Conservation (phyloP, 345 rosid species). For the Capsella bursapastoris region DNA sequence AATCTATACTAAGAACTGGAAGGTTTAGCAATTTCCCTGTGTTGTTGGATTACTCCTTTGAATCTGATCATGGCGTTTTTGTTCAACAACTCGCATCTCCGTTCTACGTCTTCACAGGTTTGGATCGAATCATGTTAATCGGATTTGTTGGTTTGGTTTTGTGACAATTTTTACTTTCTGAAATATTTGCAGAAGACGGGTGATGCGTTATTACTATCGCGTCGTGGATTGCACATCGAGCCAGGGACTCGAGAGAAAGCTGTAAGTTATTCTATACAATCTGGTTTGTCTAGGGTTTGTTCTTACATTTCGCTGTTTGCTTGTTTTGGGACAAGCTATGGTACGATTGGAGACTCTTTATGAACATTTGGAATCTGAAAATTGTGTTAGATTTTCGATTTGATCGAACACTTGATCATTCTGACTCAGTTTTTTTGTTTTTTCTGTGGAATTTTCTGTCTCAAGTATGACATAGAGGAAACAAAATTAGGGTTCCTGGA, state of each 20-base stretch:
- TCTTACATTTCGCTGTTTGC: conserved; percentile 8
- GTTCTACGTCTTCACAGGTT: conserved; percentile 58
- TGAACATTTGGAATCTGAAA: background rate
- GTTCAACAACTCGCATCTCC: conserved; percentile 53
- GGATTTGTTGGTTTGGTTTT: conserved; percentile 15
- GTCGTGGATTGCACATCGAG: conserved; percentile 69
- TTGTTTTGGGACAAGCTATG: background rate
- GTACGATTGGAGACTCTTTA: background rate
- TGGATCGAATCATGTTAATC: conserved; percentile 14
- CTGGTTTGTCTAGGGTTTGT: background rate
- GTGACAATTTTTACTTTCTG: background rate
- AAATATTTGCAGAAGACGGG: conserved; percentile 44
- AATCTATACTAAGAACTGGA: background rate
- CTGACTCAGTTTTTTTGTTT: background rate
- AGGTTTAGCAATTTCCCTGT: background rate
- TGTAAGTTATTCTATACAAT: conserved; percentile 49
- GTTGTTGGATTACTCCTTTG: background rate
- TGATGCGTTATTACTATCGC: conserved; percentile 46
- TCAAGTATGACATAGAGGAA: background rate
- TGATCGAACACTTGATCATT: background rate
- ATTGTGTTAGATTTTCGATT: background rate
- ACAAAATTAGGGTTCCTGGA: background rate
- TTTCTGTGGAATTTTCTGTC: background rate
- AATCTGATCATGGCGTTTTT: conserved; percentile 60
- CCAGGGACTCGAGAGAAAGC: conserved; percentile 85